Conservation (phyloP, 2,329 filamentous ascomycete genomes). For the Epicoccum nigrum region DNA sequence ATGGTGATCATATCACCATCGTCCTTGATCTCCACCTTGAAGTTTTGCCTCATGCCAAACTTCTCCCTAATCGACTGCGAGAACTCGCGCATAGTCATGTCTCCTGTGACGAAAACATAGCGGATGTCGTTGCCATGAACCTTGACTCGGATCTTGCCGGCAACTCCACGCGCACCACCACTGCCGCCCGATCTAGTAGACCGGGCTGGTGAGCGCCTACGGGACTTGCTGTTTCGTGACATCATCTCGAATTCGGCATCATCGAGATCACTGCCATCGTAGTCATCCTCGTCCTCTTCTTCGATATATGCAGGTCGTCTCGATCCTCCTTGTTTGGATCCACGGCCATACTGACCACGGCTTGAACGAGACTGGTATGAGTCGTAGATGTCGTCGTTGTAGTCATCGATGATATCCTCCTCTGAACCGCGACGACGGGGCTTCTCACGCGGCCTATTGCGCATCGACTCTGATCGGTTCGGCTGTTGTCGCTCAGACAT, state of each 20-base stretch:
- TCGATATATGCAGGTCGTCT: conserved; percentile 71
- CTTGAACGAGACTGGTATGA: conserved; percentile 59
- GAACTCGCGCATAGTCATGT: conserved; percentile 77
- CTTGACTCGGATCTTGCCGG: conserved; percentile 84
- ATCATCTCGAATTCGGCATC: conserved; percentile 83
- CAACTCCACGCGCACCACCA: conserved; percentile 56
- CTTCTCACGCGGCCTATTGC: conserved; percentile 34
- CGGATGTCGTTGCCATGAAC: conserved; percentile 86
- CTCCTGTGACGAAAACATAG: conserved; percentile 83
- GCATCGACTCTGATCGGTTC: conserved; percentile 44
- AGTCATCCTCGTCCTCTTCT: conserved; percentile 78
- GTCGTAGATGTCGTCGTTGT: conserved; percentile 68
- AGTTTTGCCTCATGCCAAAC: conserved; percentile 75
- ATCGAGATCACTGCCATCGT: conserved; percentile 74
- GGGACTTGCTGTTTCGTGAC: conserved; percentile 51
- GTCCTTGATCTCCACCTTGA: conserved; percentile 88
- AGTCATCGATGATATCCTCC: conserved; percentile 61
- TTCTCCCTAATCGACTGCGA: conserved; percentile 83
- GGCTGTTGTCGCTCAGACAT: conserved; percentile 53
- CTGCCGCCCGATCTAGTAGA: conserved; percentile 42
- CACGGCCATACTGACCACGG: conserved; percentile 36
- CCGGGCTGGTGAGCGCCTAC: conserved; percentile 52
- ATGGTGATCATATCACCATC: conserved; percentile 98
- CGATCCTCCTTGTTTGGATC: conserved; percentile 41
- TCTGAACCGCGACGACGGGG: conserved; percentile 47